phyloP scores from a whole-genome alignment of 768 basidiomycete genomes.

The Pleurotus salmoneostramineus region DNA sequence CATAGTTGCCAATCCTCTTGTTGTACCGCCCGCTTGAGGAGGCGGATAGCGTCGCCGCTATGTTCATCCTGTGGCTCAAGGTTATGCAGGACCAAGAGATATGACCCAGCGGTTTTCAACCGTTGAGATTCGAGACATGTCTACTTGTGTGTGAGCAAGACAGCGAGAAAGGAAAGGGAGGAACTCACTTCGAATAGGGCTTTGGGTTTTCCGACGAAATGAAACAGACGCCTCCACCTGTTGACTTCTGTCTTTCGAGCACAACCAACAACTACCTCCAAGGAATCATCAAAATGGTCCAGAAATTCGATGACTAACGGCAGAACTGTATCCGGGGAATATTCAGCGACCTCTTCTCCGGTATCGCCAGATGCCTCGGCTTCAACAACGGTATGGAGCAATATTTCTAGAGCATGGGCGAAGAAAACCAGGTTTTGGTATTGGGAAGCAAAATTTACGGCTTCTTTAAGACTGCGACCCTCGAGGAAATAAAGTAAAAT shows the following conservation, averaged over 20 bases:
- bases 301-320: slow-evolving; percentile 81
- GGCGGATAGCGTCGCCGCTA: slow-evolving; percentile 74
- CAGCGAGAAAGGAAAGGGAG: background rate
- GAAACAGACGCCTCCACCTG: slow-evolving; percentile 85
- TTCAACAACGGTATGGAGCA: slow-evolving; percentile 91
- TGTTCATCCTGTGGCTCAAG: slow-evolving; percentile 85
- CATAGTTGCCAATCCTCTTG: slow-evolving; percentile 88
- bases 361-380: slow-evolving; percentile 54
- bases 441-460: slow-evolving; percentile 80
- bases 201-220: slow-evolving; percentile 87
- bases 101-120: slow-evolving; percentile 87
- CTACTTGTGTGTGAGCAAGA: slow-evolving; percentile 31
- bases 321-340: slow-evolving; percentile 40
- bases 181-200: slow-evolving; percentile 77
- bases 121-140: slow-evolving; percentile 68
- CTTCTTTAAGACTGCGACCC: slow-evolving; percentile 60
- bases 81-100: slow-evolving; percentile 90
- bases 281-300: slow-evolving; percentile 86
- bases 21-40: slow-evolving; percentile 72
- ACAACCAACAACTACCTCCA: slow-evolving; percentile 94
- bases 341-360: slow-evolving; percentile 22
- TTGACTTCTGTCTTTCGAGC: slow-evolving; percentile 96
- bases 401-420: slow-evolving; percentile 89
- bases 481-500: slow-evolving; percentile 81
- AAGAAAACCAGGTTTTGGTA: slow-evolving; percentile 92